Evolutionary conservation across 345 rosid species (phyloP).

Genomic region (Euphorbia pulcherrima): DNA sequence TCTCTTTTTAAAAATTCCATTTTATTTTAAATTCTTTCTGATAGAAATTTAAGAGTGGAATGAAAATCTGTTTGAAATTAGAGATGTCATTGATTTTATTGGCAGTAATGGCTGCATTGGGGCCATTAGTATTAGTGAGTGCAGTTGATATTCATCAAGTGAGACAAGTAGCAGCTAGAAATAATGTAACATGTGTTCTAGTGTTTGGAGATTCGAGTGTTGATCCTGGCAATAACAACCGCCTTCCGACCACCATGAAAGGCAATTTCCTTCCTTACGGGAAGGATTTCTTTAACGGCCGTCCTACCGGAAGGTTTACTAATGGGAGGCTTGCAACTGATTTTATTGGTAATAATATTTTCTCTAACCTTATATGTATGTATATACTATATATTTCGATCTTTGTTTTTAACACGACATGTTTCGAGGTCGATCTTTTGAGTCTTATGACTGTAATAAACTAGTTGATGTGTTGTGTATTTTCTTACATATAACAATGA

Average conservation of each 20-base stretch:
- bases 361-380: too few relatives aligned
- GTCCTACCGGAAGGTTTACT: slow-evolving; percentile 58
- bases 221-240: slow-evolving; percentile 75
- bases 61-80: neutral
- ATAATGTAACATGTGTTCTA: slow-evolving; percentile 55
- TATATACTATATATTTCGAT: too few relatives aligned
- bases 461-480: too few relatives aligned
- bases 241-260: slow-evolving; percentile 41
- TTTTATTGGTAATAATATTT: slow-evolving; percentile 41
- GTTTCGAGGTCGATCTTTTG: too few relatives aligned
- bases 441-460: too few relatives aligned
- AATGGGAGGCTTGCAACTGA: slow-evolving; percentile 76
- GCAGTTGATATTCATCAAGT: slow-evolving; percentile 31
- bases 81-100: neutral
- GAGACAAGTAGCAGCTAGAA: slow-evolving; percentile 37
- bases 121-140: slow-evolving; percentile 10
- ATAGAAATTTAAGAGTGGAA: neutral
- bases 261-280: slow-evolving; percentile 73
- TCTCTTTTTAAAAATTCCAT: too few relatives aligned
- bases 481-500: too few relatives aligned
- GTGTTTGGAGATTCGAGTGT: slow-evolving; percentile 91
- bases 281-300: slow-evolving; percentile 49
- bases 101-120: slow-evolving; percentile 7
- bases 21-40: too few relatives aligned
- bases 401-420: too few relatives aligned